Evolutionary conservation across 2,329 filamentous ascomycete species (phyloP), one percentile per base, ranked within the genome.

Genomic region (Elsinoe ampelina): DNA sequence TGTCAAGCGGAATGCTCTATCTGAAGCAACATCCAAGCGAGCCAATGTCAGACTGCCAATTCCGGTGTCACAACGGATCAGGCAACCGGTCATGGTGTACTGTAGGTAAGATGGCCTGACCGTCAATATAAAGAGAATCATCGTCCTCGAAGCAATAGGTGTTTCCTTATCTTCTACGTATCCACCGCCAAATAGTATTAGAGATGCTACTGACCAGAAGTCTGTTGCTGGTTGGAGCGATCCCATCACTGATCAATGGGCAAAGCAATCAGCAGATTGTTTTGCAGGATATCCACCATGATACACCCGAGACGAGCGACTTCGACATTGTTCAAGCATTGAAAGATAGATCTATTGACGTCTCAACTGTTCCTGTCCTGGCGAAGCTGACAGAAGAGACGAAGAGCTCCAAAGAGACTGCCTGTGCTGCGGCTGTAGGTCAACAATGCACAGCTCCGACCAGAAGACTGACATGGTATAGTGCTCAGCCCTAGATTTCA

Each of bases 261-360:
- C 41, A 45, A 26, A 19, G 26, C 19, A 45, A 26, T 15, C 19
- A 30, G 20, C 41, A 45, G 41, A 26, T 45, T 45, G 41, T 45
- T 3, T 26, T 45, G 20, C 19, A 45, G n/a, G 20, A 30, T 7
- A 30, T 8, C 10, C 20, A 45, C 3, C 19, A 15, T 8, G 20
- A 17, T 15, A 15, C 13, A 13, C 41, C 41, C 17, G 47, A 51
- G 26, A 15, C 22, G 5, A 11, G 10, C 12, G 35, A 54, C 11
- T 54, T 54, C 26, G 50, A 54, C 26, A 38, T 54, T 20, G 35
- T 54, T 41, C 32, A 20, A 22, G 50, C 50, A 30, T n/a, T 54
- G 19, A 38, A 54, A n/a, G 34, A 54, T 34, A 20, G 20, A 12
- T n/a, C 20, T 19, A 35, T 54, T 3, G 34, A 54, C 17, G n/a